These are phyloP conservation scores for Aureobasidium sp. DNA, from an alignment of 2,329 filamentous ascomycete species.

Conservation along the genomic window DNA sequence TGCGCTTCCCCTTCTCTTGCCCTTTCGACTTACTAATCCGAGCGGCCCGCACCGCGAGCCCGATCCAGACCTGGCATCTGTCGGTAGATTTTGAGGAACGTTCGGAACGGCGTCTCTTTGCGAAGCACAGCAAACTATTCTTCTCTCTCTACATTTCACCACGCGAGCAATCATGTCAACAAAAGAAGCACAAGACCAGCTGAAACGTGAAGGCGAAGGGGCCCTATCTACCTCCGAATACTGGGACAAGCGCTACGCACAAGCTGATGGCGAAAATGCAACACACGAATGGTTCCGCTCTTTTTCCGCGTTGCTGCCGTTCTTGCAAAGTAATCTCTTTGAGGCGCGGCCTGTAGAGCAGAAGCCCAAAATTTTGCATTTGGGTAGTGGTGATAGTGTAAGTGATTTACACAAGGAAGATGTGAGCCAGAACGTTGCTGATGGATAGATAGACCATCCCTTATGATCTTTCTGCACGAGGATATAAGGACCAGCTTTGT, in stretches of 20 bases:
- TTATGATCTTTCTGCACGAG: constrained; percentile 38
- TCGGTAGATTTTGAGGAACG: background rate
- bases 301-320: constrained; percentile 43
- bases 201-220: background rate
- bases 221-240: constrained; percentile 39
- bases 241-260: constrained; percentile 45
- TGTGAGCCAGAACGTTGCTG: background rate
- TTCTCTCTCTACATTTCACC: background rate
- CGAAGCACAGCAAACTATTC: background rate
- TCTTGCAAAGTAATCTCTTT: constrained; percentile 42
- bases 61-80: background rate
- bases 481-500: constrained; percentile 49
- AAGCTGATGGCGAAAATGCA: constrained; percentile 22
- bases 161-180: background rate
- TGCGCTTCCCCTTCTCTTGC: background rate
- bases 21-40: background rate
- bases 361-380: constrained; percentile 45
- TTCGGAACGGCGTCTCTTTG: background rate
- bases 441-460: constrained; percentile 42
- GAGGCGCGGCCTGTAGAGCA: constrained; percentile 24
- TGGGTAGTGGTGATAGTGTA: constrained; percentile 54
- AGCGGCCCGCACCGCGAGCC: background rate
- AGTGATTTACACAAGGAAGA: background rate
- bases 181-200: background rate
- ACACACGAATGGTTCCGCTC: constrained; percentile 50